Percentiles rank a stretch among this genome's conserved stretches.
These are phyloP conservation scores for Stagonosporopsis tanaceti DNA, from an alignment of 2,329 filamentous ascomycete genomes.

Conservation along the genomic window DNA sequence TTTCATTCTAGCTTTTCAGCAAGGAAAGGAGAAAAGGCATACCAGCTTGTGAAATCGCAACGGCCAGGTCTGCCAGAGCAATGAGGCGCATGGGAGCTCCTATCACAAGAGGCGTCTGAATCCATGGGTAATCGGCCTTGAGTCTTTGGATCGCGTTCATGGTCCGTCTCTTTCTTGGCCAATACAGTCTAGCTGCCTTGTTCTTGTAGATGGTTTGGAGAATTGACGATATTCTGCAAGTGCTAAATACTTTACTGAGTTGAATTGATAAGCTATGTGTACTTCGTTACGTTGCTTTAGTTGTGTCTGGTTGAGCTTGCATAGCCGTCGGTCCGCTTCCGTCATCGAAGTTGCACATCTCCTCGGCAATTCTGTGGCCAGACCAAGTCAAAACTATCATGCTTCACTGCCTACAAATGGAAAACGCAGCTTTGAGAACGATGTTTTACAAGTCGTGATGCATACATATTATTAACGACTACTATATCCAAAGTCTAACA, in stretches of 20 bases:
- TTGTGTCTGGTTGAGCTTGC: neutral
- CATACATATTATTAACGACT: constrained; percentile 14
- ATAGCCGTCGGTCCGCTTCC: constrained; percentile 13
- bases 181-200: too few relatives aligned
- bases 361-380: constrained; percentile 20
- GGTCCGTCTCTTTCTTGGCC: neutral
- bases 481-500: constrained; percentile 21
- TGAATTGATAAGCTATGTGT: neutral
- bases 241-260: neutral
- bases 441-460: constrained; percentile 1
- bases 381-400: neutral
- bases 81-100: constrained; percentile 75
- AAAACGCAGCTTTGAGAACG: neutral
- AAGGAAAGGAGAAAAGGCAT: constrained; percentile 1
- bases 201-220: neutral
- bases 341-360: constrained; percentile 11
- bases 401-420: neutral
- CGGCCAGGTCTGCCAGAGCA: constrained; percentile 62
- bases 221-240: neutral
- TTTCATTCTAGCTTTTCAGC: neutral
- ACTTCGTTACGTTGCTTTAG: neutral
- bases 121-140: constrained; percentile 65
- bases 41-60: constrained; percentile 66
- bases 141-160: constrained; percentile 29
- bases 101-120: constrained; percentile 63